Evolutionary conservation across 1,284 basidiomycete genomes (phyloP).

Genomic region (Puccinia hordei): DNA sequence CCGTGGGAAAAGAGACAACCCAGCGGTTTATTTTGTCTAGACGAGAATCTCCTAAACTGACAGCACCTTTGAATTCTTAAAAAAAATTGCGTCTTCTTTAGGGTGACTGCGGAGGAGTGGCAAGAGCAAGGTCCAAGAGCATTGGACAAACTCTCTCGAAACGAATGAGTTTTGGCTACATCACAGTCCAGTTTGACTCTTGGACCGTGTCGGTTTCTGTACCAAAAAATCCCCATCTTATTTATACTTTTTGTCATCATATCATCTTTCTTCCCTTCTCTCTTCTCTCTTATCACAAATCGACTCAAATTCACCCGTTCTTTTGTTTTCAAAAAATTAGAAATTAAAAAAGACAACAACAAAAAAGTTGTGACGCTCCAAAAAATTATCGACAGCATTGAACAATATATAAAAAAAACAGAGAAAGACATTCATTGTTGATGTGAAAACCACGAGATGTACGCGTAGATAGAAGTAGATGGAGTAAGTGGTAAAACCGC

Average conservation of each 20-base stretch:
- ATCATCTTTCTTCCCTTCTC: constrained; percentile 57
- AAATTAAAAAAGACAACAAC: too few species aligned
- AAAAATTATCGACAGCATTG: too few species aligned
- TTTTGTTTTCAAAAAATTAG: neutral
- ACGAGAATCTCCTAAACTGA: neutral
- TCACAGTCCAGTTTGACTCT: neutral
- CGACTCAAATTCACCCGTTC: neutral
- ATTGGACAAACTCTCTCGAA: constrained; percentile 72
- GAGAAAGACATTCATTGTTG: too few species aligned
- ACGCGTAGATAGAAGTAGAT: too few species aligned
- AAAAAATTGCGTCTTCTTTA: constrained; percentile 8
- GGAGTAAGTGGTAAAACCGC: too few species aligned
- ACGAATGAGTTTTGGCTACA: neutral
- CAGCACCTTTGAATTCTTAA: neutral
- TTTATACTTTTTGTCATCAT: constrained; percentile 65
- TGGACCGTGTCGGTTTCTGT: too few species aligned
- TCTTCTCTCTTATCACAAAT: constrained; percentile 30
- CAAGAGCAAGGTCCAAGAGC: constrained; percentile 79
- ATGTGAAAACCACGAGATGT: too few species aligned
- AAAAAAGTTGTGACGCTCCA: too few species aligned
- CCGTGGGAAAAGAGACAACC: neutral
- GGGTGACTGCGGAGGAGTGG: constrained; percentile 88
- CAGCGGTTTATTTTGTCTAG: neutral
- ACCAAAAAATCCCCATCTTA: constrained; percentile 60
- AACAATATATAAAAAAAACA: too few species aligned